These are phyloP conservation scores for Aspergillaceae sp. DNA, from an alignment of 2,329 filamentous ascomycete species.

Conservation along the genomic window DNA sequence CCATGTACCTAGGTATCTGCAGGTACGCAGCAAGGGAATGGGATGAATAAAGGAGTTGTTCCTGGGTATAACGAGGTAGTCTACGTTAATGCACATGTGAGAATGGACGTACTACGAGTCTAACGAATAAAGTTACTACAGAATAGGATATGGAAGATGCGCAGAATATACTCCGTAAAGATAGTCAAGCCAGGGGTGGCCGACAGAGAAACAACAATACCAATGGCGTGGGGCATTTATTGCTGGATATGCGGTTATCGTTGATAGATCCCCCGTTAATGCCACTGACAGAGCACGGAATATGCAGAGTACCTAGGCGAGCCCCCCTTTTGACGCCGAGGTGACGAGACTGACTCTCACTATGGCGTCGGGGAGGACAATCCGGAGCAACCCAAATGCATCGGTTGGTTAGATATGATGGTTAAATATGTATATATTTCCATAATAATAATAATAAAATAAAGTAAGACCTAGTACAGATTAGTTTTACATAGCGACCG, in stretches of 20 bases:
- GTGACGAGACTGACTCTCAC: no score
- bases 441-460: no score
- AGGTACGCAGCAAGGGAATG: neutral
- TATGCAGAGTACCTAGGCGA: no score
- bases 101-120: no score
- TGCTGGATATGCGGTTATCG: neutral
- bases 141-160: no score
- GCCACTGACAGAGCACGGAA: neutral
- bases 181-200: neutral
- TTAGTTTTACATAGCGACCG: neutral
- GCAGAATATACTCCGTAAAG: neutral
- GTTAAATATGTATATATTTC: no score
- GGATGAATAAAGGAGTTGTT: neutral
- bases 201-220: no score
- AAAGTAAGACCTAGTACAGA: no score
- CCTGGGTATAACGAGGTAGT: neutral
- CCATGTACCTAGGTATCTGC: neutral
- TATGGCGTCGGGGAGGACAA: neutral
- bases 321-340: neutral
- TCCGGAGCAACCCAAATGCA: neutral
- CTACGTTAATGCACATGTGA: no score
- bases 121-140: no score
- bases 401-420: neutral
- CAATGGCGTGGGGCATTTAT: neutral
- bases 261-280: neutral